Percentiles rank a stretch among this genome's conserved stretches.
Evolutionary conservation across 2,329 filamentous ascomycete species (phyloP).

Genomic region (Coniochaeta hoffmannii): DNA sequence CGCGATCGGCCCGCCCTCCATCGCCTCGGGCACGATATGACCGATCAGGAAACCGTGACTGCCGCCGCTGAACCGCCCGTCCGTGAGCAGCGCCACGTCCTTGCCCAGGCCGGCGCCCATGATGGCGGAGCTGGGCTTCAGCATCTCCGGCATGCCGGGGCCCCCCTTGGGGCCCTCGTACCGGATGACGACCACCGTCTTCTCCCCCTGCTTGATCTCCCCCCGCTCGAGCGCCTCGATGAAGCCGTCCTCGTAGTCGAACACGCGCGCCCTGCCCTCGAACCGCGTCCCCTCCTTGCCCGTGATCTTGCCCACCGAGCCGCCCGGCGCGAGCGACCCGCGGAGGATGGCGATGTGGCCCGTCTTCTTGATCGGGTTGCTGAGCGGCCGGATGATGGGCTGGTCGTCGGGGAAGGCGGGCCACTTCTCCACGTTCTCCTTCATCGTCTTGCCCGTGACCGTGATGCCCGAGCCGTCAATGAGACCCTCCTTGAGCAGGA

Average conservation of each 20-base stretch:
- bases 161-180: slow-evolving; percentile 93
- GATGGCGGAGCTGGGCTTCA: slow-evolving; percentile 86
- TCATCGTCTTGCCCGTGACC: slow-evolving; percentile 83
- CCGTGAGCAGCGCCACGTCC: slow-evolving; percentile 67
- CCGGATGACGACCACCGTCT: slow-evolving; percentile 83
- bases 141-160: slow-evolving; percentile 90
- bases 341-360: slow-evolving; percentile 86
- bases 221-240: slow-evolving; percentile 70
- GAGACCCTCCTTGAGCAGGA: slow-evolving; percentile 74
- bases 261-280: slow-evolving; percentile 72
- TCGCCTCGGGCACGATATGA: slow-evolving; percentile 81
- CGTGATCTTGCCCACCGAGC: slow-evolving; percentile 88
- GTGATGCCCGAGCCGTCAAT: slow-evolving; percentile 75
- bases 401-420: slow-evolving; percentile 70
- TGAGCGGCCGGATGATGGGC: slow-evolving; percentile 71
- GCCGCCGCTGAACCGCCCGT: slow-evolving; percentile 72
- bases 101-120: slow-evolving; percentile 82
- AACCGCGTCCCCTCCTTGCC: slow-evolving; percentile 87
- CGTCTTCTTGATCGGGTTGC: slow-evolving; percentile 77
- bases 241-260: slow-evolving; percentile 76
- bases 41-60: slow-evolving; percentile 83
- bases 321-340: slow-evolving; percentile 77
- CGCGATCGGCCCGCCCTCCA: slow-evolving; percentile 77
- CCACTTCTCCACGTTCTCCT: slow-evolving; percentile 73
- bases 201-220: slow-evolving; percentile 75